Base-by-base conservation (phyloP, 1,139 yeast species). In the Pichia sp. region DNA sequence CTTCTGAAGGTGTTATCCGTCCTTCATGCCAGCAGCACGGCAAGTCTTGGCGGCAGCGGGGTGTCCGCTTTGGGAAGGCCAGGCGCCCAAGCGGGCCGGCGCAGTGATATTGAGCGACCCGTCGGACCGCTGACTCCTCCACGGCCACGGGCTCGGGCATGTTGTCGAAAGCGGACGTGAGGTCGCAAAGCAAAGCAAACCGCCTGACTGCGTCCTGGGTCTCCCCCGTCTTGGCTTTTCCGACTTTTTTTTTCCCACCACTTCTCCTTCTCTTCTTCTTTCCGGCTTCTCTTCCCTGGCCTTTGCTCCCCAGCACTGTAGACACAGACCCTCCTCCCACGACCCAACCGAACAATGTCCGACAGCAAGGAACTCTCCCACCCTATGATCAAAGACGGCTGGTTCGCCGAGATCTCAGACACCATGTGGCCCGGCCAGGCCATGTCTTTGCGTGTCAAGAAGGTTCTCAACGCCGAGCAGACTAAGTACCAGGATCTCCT, bases 401-500 rank as follows among this genome's bases (percentile, higher is more conserved):
- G 65, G 65, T 62, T 63, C 38, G 58, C 60, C 15, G 66, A 63
- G 51, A 49, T 59, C 34, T 63, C 65, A 8, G 59, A 61, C 32
- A 56, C 61, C 8, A 59, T 60, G 62, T 62, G 63, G 61, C 97
- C 97, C 15, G 99, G 99, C 54, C 97, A 92, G 75, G 97, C 96
- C 55, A 82, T 93, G 81, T 81, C 90, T 51, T 78, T 93, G 61
- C 80, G 81, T 63, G 97, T 93, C 45, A 85, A 89, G 62, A 76
- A 85, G 70, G 79, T 89, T 51, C 78, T 90, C 60, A 86, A 87
- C 72, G 83, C 81, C 56, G 93, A 83, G 63, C 76, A 80, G 70
- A 87, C 95, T 58, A 79, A 82, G 72, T 90, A 85, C 73, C 96
- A 90, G 75, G 95, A 88, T 64, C 88, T 87, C 43, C 75, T 90